These are phyloP conservation scores for Vitis amurensis DNA, from an alignment of 164 flowering plant species.

Conservation along the genomic window DNA sequence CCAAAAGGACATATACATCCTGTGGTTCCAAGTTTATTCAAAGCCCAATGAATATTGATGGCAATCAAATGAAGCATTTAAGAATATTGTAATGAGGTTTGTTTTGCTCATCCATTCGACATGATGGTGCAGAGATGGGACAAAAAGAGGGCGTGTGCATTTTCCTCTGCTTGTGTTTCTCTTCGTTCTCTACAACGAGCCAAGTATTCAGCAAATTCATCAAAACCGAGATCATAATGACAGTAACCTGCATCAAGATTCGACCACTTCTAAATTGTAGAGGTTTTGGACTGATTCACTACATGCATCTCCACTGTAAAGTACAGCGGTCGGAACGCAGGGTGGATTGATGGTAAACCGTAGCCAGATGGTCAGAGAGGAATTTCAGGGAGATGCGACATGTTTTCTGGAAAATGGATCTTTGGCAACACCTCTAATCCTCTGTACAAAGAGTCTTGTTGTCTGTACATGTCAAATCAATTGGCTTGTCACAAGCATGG, in stretches of 20 bases:
- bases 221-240: constrained; percentile 21
- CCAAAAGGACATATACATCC: too few species aligned
- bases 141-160: constrained; percentile 33
- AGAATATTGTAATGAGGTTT: too few species aligned
- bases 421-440: constrained; percentile 14
- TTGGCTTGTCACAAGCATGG: constrained; percentile 19
- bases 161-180: constrained; percentile 41
- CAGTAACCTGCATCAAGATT: constrained; percentile 7
- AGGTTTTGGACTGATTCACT: constrained; percentile 63
- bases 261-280: constrained; percentile 30
- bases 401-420: constrained; percentile 18
- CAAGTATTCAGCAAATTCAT: constrained; percentile 44
- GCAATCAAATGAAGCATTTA: too few species aligned
- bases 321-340: constrained; percentile 40
- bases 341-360: constrained; percentile 15
- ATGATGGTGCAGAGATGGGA: constrained; percentile 44
- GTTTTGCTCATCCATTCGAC: neutral
- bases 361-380: constrained; percentile 17
- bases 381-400: constrained; percentile 22
- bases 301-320: constrained; percentile 47
- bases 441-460: constrained; percentile 10
- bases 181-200: constrained; percentile 43
- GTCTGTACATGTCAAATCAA: constrained; percentile 8
- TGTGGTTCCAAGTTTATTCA: too few species aligned
- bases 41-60: too few species aligned